Evolutionary conservation across 129 eudicot species (phyloP).

Genomic region (Chrysanthemum seticuspe): DNA sequence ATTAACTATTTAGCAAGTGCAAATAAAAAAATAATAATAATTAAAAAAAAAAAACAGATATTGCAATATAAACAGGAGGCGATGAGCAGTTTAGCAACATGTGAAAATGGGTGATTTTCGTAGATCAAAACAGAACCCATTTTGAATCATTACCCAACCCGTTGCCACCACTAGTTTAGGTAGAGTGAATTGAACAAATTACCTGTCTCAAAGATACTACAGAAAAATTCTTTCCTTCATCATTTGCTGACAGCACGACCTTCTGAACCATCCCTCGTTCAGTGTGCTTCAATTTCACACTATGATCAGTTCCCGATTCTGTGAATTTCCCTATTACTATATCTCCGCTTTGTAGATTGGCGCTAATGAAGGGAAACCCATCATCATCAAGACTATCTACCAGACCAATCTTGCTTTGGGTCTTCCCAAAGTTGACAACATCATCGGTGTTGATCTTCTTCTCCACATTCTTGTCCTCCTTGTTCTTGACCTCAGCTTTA

Average conservation of each 20-base stretch:
- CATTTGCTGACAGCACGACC: conserved; percentile 24
- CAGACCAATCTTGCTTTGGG: conserved; percentile 81
- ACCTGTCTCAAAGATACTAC: conserved; percentile 89
- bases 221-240: conserved; percentile 81
- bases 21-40: neutral
- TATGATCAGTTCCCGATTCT: neutral
- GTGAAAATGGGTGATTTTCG: neutral
- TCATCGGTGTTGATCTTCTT: conserved; percentile 56
- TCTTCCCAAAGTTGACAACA: conserved; percentile 66
- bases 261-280: too few relatives aligned
- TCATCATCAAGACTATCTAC: conserved; percentile 95
- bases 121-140: neutral
- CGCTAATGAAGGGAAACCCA: conserved; percentile 76
- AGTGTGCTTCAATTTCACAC: too few relatives aligned
- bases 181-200: neutral
- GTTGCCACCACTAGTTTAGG: too few relatives aligned
- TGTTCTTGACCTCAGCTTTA: conserved; percentile 72
- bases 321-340: neutral
- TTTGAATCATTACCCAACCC: too few relatives aligned
- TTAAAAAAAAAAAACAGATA: neutral
- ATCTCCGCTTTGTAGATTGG: too few relatives aligned
- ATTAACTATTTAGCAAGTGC: neutral
- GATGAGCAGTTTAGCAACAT: neutral
- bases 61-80: too few relatives aligned
- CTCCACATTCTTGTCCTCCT: conserved; percentile 31